Evolutionary conservation across 257 asterid species (phyloP).

Genomic region (Orobanche coerulescens): DNA sequence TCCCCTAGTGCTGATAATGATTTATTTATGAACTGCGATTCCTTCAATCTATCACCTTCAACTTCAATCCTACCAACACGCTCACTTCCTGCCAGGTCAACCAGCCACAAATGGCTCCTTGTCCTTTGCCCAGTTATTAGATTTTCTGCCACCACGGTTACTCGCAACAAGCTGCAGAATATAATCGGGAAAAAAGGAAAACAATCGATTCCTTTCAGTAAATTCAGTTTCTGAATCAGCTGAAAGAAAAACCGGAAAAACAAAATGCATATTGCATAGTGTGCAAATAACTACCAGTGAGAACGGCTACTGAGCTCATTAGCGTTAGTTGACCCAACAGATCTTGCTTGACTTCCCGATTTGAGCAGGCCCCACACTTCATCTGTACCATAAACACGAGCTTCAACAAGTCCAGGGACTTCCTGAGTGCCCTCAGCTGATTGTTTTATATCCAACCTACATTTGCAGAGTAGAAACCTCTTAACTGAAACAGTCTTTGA

Average conservation of each 20-base stretch:
- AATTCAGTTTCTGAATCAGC: not conserved
- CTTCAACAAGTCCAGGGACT: conserved; percentile 94
- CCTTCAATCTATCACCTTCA: conserved; percentile 92
- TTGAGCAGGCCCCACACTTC: conserved; percentile 85
- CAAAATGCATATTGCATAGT: not conserved
- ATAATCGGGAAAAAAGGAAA: not conserved
- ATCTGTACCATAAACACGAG: conserved; percentile 61
- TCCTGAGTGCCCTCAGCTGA: conserved; percentile 99
- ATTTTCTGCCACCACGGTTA: conserved; percentile 75
- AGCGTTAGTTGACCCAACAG: conserved; percentile 97
- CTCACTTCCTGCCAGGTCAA: conserved; percentile 98
- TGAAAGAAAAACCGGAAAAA: not conserved
- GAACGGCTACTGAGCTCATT: conserved; percentile 97
- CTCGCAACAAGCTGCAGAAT: conserved; percentile 74
- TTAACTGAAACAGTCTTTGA: not conserved
- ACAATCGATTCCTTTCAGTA: not conserved
- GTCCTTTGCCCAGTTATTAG: conserved; percentile 70
- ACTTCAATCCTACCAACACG: conserved; percentile 87
- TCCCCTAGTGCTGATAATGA: conserved; percentile 94
- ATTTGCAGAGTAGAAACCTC: conserved; percentile 20
- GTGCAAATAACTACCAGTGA: conserved; percentile 59
- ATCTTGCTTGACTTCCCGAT: conserved; percentile 82
- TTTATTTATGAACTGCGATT: conserved; percentile 88
- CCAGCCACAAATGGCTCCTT: conserved; percentile 95
- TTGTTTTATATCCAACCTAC: conserved; percentile 94